phyloP scores from a whole-genome alignment of 2,329 filamentous ascomycete genomes.

The Aspergillus aculeatinus region DNA sequence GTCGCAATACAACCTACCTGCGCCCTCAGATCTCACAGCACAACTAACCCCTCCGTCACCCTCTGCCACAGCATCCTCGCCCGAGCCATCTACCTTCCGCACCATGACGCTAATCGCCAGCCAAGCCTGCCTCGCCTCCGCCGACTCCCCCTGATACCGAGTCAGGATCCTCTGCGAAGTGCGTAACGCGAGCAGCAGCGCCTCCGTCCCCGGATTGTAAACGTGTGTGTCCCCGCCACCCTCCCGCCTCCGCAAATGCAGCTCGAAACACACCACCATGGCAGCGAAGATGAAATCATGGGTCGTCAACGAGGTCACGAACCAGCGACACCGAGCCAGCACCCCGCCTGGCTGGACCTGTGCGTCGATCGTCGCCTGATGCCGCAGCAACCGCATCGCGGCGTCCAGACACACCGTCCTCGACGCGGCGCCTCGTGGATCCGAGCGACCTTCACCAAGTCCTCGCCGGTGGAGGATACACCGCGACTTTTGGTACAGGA shows the following conservation, averaged over 20 bases:
- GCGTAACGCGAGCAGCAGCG: too few relatives aligned
- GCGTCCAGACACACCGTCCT: constrained; percentile 47
- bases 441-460: constrained; percentile 30
- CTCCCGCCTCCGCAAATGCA: constrained; percentile 23
- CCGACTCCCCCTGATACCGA: too few relatives aligned
- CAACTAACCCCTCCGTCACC: neutral
- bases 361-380: constrained; percentile 45
- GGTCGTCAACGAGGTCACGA: constrained; percentile 44
- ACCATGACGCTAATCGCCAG: too few relatives aligned
- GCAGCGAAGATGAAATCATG: constrained; percentile 47
- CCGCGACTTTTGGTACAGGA: neutral
- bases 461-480: constrained; percentile 11
- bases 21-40: neutral
- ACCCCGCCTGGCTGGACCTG: constrained; percentile 44
- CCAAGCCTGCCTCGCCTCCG: too few relatives aligned
- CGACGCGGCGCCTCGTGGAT: constrained; percentile 42
- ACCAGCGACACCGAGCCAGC: constrained; percentile 45
- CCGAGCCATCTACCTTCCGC: too few relatives aligned
- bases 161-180: too few relatives aligned
- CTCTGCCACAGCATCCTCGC: too few relatives aligned
- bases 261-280: constrained; percentile 49
- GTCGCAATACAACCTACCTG: neutral
- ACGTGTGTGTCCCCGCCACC: neutral
- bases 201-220: too few relatives aligned
- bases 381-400: constrained; percentile 44